Percentiles rank a stretch among this genome's conserved stretches.
Conservation (phyloP, 805 yeast species). For the Ogataea salicorniae region DNA sequence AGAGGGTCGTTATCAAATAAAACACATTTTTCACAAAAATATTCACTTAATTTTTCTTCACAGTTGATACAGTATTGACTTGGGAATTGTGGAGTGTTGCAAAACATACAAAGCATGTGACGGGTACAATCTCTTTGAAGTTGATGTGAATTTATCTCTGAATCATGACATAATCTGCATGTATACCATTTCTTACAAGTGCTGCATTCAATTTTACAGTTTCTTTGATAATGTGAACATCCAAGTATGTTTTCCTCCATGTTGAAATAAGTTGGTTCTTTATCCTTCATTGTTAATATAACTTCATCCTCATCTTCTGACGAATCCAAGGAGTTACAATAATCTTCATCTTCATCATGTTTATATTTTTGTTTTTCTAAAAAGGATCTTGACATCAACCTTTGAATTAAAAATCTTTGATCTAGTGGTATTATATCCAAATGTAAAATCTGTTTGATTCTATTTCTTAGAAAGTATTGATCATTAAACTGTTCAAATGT, state of each 20-base stretch:
- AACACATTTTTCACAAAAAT: constrained; percentile 74
- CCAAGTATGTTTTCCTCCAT: constrained; percentile 49
- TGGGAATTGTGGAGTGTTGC: constrained; percentile 72
- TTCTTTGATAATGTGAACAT: constrained; percentile 77
- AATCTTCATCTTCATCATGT: constrained; percentile 13
- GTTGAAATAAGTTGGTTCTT: constrained; percentile 43
- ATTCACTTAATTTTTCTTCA: constrained; percentile 60
- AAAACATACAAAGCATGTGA: constrained; percentile 76
- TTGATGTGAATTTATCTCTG: constrained; percentile 46
- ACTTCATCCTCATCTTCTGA: constrained; percentile 30
- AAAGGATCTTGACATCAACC: constrained; percentile 65
- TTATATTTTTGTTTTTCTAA: constrained; percentile 38
- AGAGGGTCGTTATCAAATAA: constrained; percentile 75
- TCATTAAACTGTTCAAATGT: constrained; percentile 32
- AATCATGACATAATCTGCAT: constrained; percentile 85
- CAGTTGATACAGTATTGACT: constrained; percentile 65
- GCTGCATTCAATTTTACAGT: constrained; percentile 79
- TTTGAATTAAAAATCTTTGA: constrained; percentile 50
- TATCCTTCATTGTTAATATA: constrained; percentile 43
- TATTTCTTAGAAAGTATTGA: constrained; percentile 36
- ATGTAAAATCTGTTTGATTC: constrained; percentile 44
- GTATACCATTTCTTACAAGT: constrained; percentile 69
- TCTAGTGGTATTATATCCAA: constrained; percentile 36
- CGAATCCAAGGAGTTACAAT: constrained; percentile 4
- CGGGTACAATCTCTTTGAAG: constrained; percentile 55